Evolutionary conservation across 2,329 filamentous ascomycete genomes (phyloP).

Genomic region (Arachnopeziza araneosa): DNA sequence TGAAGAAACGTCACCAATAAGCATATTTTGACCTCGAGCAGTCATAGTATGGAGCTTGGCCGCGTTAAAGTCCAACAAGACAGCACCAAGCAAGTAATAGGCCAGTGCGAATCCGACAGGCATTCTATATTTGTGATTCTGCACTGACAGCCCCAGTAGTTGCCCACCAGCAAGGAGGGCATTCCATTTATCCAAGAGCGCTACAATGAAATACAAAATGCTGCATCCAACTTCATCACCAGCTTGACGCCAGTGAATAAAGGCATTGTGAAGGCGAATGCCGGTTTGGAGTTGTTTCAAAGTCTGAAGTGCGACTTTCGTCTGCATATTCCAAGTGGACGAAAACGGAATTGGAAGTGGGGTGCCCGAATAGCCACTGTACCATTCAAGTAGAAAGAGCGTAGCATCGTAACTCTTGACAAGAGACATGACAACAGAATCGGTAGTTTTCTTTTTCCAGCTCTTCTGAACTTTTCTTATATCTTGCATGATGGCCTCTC

Average conservation of each 20-base stretch:
- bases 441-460: conserved; percentile 6
- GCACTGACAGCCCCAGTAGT: conserved; percentile 7
- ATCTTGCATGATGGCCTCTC: conserved; percentile 13
- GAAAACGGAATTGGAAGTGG: conserved; percentile 47
- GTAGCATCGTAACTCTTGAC: conserved; percentile 38
- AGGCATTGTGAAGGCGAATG: conserved; percentile 15
- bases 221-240: conserved; percentile 19
- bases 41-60: conserved; percentile 9
- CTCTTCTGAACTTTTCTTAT: conserved; percentile 6
- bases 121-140: conserved; percentile 3
- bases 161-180: conserved; percentile 9
- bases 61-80: conserved; percentile 12
- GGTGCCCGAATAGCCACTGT: conserved; percentile 44
- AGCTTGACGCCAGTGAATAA: conserved; percentile 17
- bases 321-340: conserved; percentile 39
- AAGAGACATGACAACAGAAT: conserved; percentile 28
- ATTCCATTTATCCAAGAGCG: conserved; percentile 17
- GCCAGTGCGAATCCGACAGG: conserved; percentile 14
- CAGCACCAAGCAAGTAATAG: conserved; percentile 15
- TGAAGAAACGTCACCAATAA: conserved; percentile 6
- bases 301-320: conserved; percentile 12
- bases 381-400: conserved; percentile 35
- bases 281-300: conserved; percentile 11
- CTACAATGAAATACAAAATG: conserved; percentile 14
- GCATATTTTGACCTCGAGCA: conserved; percentile 9